Evolutionary conservation across 1,284 basidiomycete species (phyloP).

Genomic region (Tylopilus sp.): DNA sequence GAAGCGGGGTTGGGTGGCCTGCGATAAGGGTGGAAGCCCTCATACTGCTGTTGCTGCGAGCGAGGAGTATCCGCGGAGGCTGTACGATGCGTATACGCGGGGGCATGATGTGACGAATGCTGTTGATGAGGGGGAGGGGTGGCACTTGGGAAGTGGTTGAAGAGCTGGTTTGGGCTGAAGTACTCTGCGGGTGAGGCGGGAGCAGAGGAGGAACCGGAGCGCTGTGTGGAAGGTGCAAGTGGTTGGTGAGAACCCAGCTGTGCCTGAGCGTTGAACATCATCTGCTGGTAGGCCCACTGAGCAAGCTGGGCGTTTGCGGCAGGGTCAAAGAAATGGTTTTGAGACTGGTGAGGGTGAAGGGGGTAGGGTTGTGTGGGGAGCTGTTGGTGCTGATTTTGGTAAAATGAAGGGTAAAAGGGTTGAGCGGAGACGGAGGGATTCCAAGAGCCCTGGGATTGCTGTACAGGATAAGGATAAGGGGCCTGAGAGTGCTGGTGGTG

Average conservation of each 20-base stretch:
- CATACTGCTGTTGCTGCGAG: conserved; percentile 42
- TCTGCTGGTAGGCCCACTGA: conserved; percentile 84
- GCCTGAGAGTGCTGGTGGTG: conserved; percentile 34
- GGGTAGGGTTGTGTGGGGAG: conserved; percentile 39
- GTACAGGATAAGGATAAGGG: conserved; percentile 40
- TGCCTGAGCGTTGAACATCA: conserved; percentile 57
- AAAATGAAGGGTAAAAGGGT: conserved; percentile 71
- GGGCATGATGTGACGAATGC: conserved; percentile 41
- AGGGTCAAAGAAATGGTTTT: conserved; percentile 63
- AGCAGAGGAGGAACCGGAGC: conserved; percentile 36
- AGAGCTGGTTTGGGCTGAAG: conserved; percentile 55
- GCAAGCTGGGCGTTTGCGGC: conserved; percentile 68
- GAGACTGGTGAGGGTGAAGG: conserved; percentile 44
- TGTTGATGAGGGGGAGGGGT: conserved; percentile 61
- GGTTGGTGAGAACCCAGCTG: conserved; percentile 40
- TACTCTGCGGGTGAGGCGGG: conserved; percentile 43
- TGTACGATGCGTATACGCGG: conserved; percentile 33
- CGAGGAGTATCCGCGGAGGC: conserved; percentile 28
- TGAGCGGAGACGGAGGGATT: conserved; percentile 56
- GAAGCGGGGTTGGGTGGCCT: conserved; percentile 50
- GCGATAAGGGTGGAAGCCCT: conserved; percentile 76
- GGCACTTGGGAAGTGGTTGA: conserved; percentile 63
- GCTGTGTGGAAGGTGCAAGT: conserved; percentile 30
- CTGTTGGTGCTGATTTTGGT: conserved; percentile 62
- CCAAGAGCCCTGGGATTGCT: conserved; percentile 57